Conservation (phyloP, 2,329 filamentous ascomycete species). For the Monosporascus cannonballus region DNA sequence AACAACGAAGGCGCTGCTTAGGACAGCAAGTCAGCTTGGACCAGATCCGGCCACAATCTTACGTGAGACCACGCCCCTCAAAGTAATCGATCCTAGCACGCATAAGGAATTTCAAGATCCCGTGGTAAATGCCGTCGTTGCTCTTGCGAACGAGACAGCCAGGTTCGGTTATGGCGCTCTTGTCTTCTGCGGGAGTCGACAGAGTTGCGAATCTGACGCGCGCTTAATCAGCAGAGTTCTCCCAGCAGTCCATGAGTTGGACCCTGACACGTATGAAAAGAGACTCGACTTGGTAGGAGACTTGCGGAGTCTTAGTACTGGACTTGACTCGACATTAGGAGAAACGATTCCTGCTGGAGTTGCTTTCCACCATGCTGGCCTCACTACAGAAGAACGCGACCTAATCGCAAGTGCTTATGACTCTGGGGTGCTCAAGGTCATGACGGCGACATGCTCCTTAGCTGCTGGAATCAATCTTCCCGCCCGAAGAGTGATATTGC, state of each 20-base stretch:
- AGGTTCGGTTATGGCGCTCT: constrained; percentile 63
- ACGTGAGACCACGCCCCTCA: constrained; percentile 32
- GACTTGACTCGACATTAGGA: constrained; percentile 59
- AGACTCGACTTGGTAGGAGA: constrained; percentile 61
- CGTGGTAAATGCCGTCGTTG: constrained; percentile 63
- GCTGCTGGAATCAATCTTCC: constrained; percentile 75
- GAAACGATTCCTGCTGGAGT: constrained; percentile 61
- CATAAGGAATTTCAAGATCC: constrained; percentile 59
- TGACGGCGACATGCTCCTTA: constrained; percentile 72
- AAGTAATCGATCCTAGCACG: constrained; percentile 47
- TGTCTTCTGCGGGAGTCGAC: constrained; percentile 67
- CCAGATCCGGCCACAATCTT: constrained; percentile 26
- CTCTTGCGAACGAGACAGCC: constrained; percentile 63
- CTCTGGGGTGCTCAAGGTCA: constrained; percentile 58
- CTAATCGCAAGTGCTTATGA: constrained; percentile 68
- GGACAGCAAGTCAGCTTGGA: constrained; percentile 48
- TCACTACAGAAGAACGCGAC: constrained; percentile 71
- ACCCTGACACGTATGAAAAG: constrained; percentile 44
- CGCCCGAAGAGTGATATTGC: constrained; percentile 68
- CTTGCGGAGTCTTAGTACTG: constrained; percentile 58
- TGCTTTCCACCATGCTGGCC: constrained; percentile 65
- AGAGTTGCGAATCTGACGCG: constrained; percentile 63
- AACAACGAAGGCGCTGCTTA: constrained; percentile 51
- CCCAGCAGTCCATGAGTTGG: constrained; percentile 42
- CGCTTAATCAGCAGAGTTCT: constrained; percentile 61